phyloP scores from a whole-genome alignment of 306 rosid genomes.

The Abrus precatorius region DNA sequence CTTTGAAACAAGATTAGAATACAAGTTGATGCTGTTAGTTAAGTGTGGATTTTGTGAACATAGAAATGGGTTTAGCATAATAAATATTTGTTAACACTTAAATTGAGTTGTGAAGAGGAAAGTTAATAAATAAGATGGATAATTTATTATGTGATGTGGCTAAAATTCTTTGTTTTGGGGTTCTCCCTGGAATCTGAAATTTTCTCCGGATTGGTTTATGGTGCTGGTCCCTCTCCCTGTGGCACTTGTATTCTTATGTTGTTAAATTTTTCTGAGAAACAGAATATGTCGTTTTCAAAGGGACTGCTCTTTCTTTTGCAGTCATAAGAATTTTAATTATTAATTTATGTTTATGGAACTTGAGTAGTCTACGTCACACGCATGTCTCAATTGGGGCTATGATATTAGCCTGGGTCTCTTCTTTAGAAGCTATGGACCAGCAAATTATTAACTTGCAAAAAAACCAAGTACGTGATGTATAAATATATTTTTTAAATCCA shows the following conservation, averaged over 20 bases:
- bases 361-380: conserved; percentile 59
- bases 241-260: conserved; percentile 40
- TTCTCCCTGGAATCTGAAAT: neutral
- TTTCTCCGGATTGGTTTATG: conserved; percentile 17
- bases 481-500: neutral
- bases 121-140: neutral
- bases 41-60: neutral
- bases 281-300: conserved; percentile 54
- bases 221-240: conserved; percentile 41
- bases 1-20: neutral
- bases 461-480: too few species aligned
- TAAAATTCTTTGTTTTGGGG: neutral
- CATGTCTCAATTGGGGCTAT: conserved; percentile 43
- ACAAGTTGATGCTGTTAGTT: too few species aligned
- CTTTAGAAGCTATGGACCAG: conserved; percentile 47
- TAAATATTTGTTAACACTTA: too few species aligned
- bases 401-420: conserved; percentile 28
- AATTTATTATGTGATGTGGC: conserved; percentile 13
- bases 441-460: conserved; percentile 18
- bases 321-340: conserved; percentile 48
- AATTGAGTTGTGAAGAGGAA: too few species aligned
- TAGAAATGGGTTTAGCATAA: too few species aligned
- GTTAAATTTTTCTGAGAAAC: conserved; percentile 38
- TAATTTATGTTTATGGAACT: conserved; percentile 40
- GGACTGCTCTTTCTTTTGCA: conserved; percentile 44